Evolutionary conservation across 768 basidiomycete species (phyloP).

Genomic region (Mycena capillaripes): DNA sequence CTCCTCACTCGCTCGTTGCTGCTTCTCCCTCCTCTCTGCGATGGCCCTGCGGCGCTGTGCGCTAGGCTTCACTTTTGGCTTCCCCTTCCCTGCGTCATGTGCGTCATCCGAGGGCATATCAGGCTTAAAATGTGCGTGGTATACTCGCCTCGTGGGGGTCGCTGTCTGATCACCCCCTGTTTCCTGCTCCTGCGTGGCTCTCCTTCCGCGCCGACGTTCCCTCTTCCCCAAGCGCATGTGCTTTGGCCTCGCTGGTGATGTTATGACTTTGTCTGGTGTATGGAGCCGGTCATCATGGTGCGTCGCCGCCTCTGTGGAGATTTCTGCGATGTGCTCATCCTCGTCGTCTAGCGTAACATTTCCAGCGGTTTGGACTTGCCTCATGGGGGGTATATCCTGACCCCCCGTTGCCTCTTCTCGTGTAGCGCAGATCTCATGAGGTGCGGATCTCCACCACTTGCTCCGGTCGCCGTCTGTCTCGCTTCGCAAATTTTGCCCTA

Average conservation of each 20-base stretch:
- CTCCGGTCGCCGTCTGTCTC: neutral
- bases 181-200: neutral
- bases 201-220: neutral
- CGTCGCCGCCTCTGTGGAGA: neutral
- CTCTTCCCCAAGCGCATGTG: neutral
- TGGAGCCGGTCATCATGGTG: neutral
- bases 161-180: neutral
- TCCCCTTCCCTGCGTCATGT: neutral
- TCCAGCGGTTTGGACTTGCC: neutral
- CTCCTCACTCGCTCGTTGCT: too few species aligned
- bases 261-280: neutral
- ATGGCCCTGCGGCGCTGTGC: conserved; percentile 7
- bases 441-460: neutral
- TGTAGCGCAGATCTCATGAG: too few species aligned
- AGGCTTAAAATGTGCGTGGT: neutral
- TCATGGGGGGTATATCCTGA: conserved; percentile 11
- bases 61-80: neutral
- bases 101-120: neutral
- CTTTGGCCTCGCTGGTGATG: neutral
- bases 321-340: neutral
- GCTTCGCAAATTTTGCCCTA: neutral
- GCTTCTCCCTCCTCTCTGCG: neutral
- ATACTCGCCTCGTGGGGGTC: conserved; percentile 9
- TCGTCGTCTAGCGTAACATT: neutral
- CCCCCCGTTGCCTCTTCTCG: neutral